Evolutionary conservation across 495 filamentous ascomycete genomes (phyloP).

Genomic region (Aspergillus leporis): DNA sequence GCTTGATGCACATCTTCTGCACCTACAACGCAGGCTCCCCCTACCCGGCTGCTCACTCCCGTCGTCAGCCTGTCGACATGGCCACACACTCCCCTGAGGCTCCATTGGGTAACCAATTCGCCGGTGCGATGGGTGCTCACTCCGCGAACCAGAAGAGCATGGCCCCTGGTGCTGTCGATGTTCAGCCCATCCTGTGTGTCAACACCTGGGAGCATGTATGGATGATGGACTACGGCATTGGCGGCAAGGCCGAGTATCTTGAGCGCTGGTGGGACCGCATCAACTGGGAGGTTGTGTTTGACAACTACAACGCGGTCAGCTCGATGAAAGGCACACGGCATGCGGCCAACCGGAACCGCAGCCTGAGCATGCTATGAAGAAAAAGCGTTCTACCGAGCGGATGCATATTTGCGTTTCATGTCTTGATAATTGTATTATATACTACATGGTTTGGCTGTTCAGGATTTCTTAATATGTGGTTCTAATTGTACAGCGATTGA

Average conservation of each 20-base stretch:
- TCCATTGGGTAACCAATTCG: constrained; percentile 43
- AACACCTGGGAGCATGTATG: constrained; percentile 98
- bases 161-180: constrained; percentile 67
- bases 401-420: constrained; percentile 6
- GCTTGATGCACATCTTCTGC: constrained; percentile 69
- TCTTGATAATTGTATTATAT: constrained; percentile 34
- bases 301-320: constrained; percentile 43
- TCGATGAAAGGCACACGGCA: constrained; percentile 24
- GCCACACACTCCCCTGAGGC: constrained; percentile 58
- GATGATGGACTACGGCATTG: constrained; percentile 80
- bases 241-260: constrained; percentile 74
- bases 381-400: constrained; percentile 15
- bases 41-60: constrained; percentile 79
- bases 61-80: constrained; percentile 77
- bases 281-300: constrained; percentile 75
- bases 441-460: constrained; percentile 22
- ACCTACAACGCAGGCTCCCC: constrained; percentile 93
- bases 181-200: constrained; percentile 79
- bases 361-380: constrained; percentile 33
- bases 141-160: constrained; percentile 44
- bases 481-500: constrained; percentile 28
- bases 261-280: constrained; percentile 83
- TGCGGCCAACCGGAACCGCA: constrained; percentile 25
- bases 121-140: constrained; percentile 52
- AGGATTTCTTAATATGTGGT: constrained; percentile 15